Evolutionary conservation across 2,329 filamentous ascomycete genomes (phyloP), one percentile per base, ranked within the genome.

Genomic region (Monosporascus sp.): DNA sequence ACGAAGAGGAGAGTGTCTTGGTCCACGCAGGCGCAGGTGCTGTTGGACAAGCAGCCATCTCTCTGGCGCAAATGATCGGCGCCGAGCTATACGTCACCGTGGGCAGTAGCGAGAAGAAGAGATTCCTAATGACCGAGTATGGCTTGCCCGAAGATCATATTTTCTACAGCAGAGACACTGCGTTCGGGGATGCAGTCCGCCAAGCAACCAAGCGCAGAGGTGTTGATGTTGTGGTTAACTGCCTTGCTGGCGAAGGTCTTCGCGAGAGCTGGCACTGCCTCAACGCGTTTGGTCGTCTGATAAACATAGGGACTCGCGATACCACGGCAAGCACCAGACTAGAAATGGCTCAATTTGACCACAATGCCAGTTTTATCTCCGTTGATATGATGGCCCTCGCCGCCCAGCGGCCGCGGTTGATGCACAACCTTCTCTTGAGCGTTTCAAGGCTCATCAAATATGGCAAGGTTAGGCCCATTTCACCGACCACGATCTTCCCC

Each of bases 291-390:
- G 65, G 66, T 6, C 62, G 65, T 11, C 52, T 67, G 31, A 53
- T 68, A 17, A 61, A 68, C 49, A 60, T 68, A 51, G 59, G 65
- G 9, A 58, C 60, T 15, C 61, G 56, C 7, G 62, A 66, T 41
- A 49, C 57, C 24, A 56, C 53, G 51, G 57, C 59, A 9, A 63
- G 55, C 50, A 71, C 67, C 2, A 65, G 72, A 1, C 63, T 82
- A 0, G 75, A 80, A 44, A 75, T 81, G 71, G 60, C 68, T n/a
- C 72, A 72, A n/a, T 74, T 77, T 47, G 73, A 76, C 38, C 69
- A 66, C 56, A 79, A 78, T 55, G 70, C 71, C 22, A 75, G 71
- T 43, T 77, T 76, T 57, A 68, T 71, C 55, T 72, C 75, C 0
- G 69, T 79, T 0, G 75, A 79, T 52, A 63, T 78, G 47, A 71